Conservation (phyloP, 345 rosid genomes). For the Sapria himalayana region DNA sequence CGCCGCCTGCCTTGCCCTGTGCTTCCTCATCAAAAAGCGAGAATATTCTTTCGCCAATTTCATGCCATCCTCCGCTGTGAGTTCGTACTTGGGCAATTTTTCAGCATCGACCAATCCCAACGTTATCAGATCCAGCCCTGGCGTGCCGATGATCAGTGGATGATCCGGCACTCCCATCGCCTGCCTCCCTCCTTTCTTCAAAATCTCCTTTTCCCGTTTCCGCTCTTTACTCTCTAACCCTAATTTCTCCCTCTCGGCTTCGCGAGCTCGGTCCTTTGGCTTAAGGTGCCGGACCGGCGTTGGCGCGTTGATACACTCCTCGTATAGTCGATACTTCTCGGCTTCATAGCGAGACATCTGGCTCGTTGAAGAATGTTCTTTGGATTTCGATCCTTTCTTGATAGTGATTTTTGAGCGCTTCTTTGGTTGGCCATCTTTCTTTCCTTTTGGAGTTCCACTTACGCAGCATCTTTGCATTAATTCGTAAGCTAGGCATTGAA, state of each 20-base stretch:
- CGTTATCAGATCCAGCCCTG: conserved; percentile 48
- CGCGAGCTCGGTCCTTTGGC: conserved; percentile 43
- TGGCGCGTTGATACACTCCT: conserved; percentile 56
- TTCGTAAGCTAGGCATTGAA: conserved; percentile 8
- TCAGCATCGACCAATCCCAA: conserved; percentile 60
- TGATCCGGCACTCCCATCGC: conserved; percentile 31
- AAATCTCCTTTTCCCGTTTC: conserved; percentile 39
- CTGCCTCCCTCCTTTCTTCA: conserved; percentile 35
- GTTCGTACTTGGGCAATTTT: conserved; percentile 56
- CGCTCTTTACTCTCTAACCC: conserved; percentile 54
- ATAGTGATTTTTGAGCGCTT: conserved; percentile 31
- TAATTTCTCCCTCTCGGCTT: conserved; percentile 49
- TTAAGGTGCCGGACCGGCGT: conserved; percentile 47
- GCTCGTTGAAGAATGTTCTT: conserved; percentile 14
- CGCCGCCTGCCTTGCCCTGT: conserved; percentile 53
- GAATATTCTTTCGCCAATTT: conserved; percentile 69
- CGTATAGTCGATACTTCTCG: conserved; percentile 31
- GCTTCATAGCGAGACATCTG: conserved; percentile 11
- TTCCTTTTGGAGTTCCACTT: conserved; percentile 55
- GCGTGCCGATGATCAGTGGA: conserved; percentile 49
- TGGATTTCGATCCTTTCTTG: conserved; percentile 20
- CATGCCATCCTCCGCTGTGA: conserved; percentile 75
- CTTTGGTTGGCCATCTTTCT: conserved; percentile 25
- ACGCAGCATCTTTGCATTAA: conserved; percentile 30
- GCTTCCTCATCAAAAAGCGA: conserved; percentile 64